These are phyloP conservation scores for Suillus cothurnatus DNA, from an alignment of 768 basidiomycete genomes.

Conservation along the genomic window DNA sequence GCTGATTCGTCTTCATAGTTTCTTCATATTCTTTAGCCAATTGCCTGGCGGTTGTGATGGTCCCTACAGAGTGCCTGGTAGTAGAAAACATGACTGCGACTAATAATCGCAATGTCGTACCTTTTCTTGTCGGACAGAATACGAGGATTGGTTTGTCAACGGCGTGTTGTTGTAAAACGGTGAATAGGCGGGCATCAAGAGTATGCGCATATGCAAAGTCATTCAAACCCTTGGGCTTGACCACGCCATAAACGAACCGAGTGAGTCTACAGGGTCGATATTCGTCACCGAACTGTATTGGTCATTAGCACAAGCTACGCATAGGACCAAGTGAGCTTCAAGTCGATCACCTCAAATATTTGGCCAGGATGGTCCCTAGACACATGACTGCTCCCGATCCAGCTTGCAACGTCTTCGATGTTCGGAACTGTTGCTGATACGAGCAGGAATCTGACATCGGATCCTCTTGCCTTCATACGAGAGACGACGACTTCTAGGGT, in stretches of 20 bases:
- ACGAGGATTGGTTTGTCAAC: conserved; percentile 83
- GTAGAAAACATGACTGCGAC: conserved; percentile 3
- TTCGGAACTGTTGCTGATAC: conserved; percentile 96
- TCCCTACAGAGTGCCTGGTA: conserved; percentile 39
- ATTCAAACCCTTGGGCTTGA: conserved; percentile 63
- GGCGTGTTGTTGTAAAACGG: conserved; percentile 71
- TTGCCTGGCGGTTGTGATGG: conserved; percentile 70
- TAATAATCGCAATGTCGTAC: conserved; percentile 36
- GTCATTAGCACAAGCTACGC: conserved; percentile 7
- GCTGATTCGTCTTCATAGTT: conserved; percentile 46
- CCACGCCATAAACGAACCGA: conserved; percentile 72
- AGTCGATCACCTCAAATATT: conserved; percentile 63
- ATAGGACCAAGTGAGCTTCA: not conserved
- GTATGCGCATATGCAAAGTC: conserved; percentile 75
- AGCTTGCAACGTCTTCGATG: conserved; percentile 83
- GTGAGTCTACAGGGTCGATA: conserved; percentile 85
- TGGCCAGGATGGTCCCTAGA: conserved; percentile 47
- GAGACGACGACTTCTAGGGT: conserved; percentile 94
- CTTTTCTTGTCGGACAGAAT: conserved; percentile 89
- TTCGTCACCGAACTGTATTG: conserved; percentile 83
- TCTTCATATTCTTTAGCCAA: conserved; percentile 73
- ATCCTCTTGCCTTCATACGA: conserved; percentile 82
- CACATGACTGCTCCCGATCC: conserved; percentile 62
- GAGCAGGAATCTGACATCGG: conserved; percentile 77
- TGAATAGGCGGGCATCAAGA: conserved; percentile 75